phyloP scores from a whole-genome alignment of 2,329 filamentous ascomycete species.

The Aspergillus sp. region DNA sequence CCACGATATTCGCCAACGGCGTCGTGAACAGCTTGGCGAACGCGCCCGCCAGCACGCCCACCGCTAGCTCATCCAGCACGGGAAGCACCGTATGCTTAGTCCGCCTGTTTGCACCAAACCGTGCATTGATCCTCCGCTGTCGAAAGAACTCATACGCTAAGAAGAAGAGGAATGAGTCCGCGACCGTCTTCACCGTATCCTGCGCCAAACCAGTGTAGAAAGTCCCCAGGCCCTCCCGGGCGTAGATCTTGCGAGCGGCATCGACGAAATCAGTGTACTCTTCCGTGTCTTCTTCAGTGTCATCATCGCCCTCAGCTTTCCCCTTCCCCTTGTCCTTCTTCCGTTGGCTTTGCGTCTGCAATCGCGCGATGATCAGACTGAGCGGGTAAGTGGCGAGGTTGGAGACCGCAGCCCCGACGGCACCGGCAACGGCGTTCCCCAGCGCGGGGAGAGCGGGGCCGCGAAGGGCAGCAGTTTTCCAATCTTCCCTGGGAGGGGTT shows the following conservation, averaged over 20 bases:
- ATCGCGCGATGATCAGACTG: constrained; percentile 74
- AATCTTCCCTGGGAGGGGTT: constrained; percentile 28
- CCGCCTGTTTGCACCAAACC: constrained; percentile 22
- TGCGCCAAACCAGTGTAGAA: constrained; percentile 68
- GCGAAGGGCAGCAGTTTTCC: constrained; percentile 32
- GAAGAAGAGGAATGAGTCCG: constrained; percentile 84
- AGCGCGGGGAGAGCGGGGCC: constrained; percentile 65
- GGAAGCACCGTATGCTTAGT: constrained; percentile 48
- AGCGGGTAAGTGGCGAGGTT: constrained; percentile 79
- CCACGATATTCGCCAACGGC: constrained; percentile 78
- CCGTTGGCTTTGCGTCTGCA: constrained; percentile 68
- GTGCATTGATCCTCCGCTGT: constrained; percentile 44
- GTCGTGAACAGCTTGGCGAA: constrained; percentile 75
- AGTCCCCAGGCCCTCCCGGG: constrained; percentile 68
- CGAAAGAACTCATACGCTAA: constrained; percentile 68
- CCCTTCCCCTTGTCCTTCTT: constrained; percentile 36
- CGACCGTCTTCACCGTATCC: constrained; percentile 66
- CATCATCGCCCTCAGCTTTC: constrained; percentile 54
- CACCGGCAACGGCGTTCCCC: constrained; percentile 78
- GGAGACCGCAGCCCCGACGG: constrained; percentile 73
- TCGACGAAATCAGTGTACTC: constrained; percentile 68
- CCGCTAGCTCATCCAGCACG: constrained; percentile 68
- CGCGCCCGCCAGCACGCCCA: constrained; percentile 70
- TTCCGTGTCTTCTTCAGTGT: constrained; percentile 28
- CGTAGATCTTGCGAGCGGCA: constrained; percentile 69